Base-by-base conservation (phyloP, 176 grass and related monocot genomes). In the Chloris gayana region DNA sequence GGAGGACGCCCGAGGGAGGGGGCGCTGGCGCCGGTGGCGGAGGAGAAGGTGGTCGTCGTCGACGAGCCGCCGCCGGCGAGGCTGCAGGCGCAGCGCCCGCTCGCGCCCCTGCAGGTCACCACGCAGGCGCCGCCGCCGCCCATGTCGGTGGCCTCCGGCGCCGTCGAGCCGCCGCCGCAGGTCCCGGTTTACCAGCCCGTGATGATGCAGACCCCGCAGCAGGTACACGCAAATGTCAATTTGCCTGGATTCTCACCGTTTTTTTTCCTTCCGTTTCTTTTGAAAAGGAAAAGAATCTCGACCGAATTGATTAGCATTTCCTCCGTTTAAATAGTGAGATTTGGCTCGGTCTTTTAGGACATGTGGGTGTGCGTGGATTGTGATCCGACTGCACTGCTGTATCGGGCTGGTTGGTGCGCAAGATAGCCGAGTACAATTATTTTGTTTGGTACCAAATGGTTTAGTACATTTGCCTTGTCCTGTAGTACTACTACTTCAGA, bases 61-160 rank as follows among this genome's bases (percentile, higher is more conserved):
- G 78, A 82, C 70, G 49, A 85, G 82, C 64, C 77, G 4, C n/a
- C n/a, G n/a, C 22, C 67, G 61, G 73, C 88, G 18, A 78, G 90
- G 76, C 87, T 99, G 57, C 96, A 95, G 81, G 76, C 92, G 18
- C 90, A 91, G 88, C 83, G 85, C 3, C 77, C 74, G 33, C 77
- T 91, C 24, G 79, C 88, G 32, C 92, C 92, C 59, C 87, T 95
- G 57, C 96, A 99, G 67, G 88, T 99, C 35, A 91, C 87, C 71
- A 83, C 82, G 64, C 92, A 77, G 79, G 88, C 74, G 34, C 69
- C 86, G 88, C 84, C 78, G 32, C 73, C 86, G 34, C 78, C 88
- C 60, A 70, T 90, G 47, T 31, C 82, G 15, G 83, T 87, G 75
- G 65, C 69, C 60, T 81, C 80, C 77, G 73, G 83, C 82, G 75